Percentiles rank a stretch among this genome's conserved stretches.
These are phyloP conservation scores for Prunella vulgaris DNA, from an alignment of 257 asterid genomes.

Conservation along the genomic window DNA sequence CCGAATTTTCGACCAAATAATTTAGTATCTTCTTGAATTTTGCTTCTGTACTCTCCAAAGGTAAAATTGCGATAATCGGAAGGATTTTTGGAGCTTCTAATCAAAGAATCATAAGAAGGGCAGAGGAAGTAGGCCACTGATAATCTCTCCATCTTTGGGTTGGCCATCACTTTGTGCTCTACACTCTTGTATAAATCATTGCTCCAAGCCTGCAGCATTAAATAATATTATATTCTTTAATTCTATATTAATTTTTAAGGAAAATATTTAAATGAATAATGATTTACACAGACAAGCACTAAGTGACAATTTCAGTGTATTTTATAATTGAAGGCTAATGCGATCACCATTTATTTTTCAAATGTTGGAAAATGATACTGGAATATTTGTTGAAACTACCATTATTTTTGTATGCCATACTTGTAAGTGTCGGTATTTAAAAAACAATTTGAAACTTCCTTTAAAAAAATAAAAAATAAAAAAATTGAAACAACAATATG, in stretches of 20 bases:
- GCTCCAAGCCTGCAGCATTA: conserved; percentile 74
- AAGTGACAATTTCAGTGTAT: conserved; percentile 12
- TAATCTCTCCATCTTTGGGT: conserved; percentile 53
- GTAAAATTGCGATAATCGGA: conserved; percentile 44
- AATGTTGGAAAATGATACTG: not conserved
- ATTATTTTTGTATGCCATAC: not conserved
- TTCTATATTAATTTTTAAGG: not conserved
- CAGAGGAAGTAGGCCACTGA: conserved; percentile 72
- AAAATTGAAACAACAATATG: not conserved
- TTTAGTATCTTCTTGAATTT: conserved; percentile 52
- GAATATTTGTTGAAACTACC: conserved; percentile 19
- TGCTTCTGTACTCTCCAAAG: conserved; percentile 50
- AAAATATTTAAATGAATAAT: not conserved
- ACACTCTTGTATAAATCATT: conserved; percentile 64
- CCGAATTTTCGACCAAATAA: conserved; percentile 56
- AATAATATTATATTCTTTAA: not conserved
- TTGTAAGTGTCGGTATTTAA: not conserved
- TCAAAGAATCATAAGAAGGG: conserved; percentile 51
- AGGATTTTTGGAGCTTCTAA: conserved; percentile 50
- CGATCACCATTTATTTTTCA: not conserved
- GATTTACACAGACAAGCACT: conserved; percentile 9
- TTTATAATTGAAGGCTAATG: not conserved
- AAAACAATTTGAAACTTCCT: not conserved
- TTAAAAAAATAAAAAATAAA: too few species aligned
- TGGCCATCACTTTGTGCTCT: conserved; percentile 59